Percentiles rank a stretch among this genome's conserved stretches.
These are phyloP conservation scores for Trichoderma endophyticum DNA, from an alignment of 2,329 filamentous ascomycete species.

Conservation along the genomic window DNA sequence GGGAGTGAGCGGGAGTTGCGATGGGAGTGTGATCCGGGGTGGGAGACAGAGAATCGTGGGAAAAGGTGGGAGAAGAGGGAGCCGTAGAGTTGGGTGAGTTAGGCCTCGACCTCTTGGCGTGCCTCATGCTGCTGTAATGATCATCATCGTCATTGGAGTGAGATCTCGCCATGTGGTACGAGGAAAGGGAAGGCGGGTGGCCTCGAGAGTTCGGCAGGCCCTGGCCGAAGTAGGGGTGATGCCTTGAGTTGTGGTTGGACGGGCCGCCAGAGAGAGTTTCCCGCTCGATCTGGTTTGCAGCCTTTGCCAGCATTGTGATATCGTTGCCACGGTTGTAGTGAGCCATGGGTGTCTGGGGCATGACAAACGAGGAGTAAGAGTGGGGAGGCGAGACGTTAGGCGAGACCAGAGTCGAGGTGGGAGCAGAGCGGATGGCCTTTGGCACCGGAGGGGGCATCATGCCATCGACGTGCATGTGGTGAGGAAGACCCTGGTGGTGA, in stretches of 20 bases:
- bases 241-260: constrained; percentile 44
- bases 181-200: constrained; percentile 71
- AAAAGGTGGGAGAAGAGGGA: constrained; percentile 93
- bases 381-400: constrained; percentile 95
- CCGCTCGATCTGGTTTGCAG: constrained; percentile 60
- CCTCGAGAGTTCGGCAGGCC: constrained; percentile 50
- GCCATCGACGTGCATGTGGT: constrained; percentile 50
- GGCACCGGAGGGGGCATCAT: constrained; percentile 77
- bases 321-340: constrained; percentile 51
- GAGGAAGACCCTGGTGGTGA: constrained; percentile 38
- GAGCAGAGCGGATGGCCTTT: constrained; percentile 82
- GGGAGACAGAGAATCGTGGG: constrained; percentile 89
- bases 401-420: constrained; percentile 80
- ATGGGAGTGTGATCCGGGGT: constrained; percentile 99
- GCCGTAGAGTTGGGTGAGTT: constrained; percentile 95
- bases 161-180: constrained; percentile 92
- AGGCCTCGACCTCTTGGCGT: constrained; percentile 83
- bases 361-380: constrained; percentile 71
- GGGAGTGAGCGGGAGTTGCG: constrained; percentile 91
- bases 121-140: constrained; percentile 67
- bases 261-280: constrained; percentile 44
- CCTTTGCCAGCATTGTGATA: constrained; percentile 59
- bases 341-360: constrained; percentile 46
- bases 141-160: constrained; percentile 79
- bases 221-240: constrained; percentile 54